A percentile compares a stretch with the other conserved stretches of the same genome.
Evolutionary conservation across 2,329 filamentous ascomycete genomes (phyloP).

Genomic region (Nemania diffusa): DNA sequence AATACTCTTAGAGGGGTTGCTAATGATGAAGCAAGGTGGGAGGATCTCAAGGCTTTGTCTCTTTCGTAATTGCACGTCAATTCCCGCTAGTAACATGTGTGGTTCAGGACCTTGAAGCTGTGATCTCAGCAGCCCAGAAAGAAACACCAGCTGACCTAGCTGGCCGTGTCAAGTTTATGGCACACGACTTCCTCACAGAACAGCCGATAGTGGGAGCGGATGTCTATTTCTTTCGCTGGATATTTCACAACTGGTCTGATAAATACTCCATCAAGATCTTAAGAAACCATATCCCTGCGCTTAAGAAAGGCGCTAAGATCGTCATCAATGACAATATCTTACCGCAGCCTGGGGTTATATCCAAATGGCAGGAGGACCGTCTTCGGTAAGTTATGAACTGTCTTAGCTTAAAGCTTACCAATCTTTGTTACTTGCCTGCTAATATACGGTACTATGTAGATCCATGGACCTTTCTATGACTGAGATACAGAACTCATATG

Average conservation of each 20-base stretch:
- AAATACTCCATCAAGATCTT: constrained; percentile 32
- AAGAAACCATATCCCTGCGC: constrained; percentile 20
- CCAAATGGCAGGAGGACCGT: constrained; percentile 34
- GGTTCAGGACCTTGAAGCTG: constrained; percentile 47
- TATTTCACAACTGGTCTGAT: constrained; percentile 37
- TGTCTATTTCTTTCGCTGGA: constrained; percentile 33
- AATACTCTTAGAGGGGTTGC: neutral
- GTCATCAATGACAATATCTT: constrained; percentile 33
- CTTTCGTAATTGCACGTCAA: constrained; percentile 28
- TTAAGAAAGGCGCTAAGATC: constrained; percentile 50
- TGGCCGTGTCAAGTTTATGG: constrained; percentile 24
- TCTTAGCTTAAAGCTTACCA: neutral
- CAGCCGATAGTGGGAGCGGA: constrained; percentile 27
- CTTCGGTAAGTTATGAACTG: constrained; percentile 26
- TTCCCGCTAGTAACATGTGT: constrained; percentile 32
- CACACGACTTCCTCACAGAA: constrained; percentile 27
- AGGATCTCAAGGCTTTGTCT: constrained; percentile 34
- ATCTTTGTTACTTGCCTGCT: neutral
- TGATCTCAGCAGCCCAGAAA: constrained; percentile 27
- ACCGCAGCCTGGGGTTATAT: constrained; percentile 26
- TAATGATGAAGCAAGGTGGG: constrained; percentile 34
- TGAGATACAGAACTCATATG: constrained; percentile 41
- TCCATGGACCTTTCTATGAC: constrained; percentile 42
- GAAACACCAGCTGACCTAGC: constrained; percentile 10
- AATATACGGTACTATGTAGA: neutral